Evolutionary conservation across 176 grass and related monocot genomes (phyloP).

Genomic region (Ensete glaucum): DNA sequence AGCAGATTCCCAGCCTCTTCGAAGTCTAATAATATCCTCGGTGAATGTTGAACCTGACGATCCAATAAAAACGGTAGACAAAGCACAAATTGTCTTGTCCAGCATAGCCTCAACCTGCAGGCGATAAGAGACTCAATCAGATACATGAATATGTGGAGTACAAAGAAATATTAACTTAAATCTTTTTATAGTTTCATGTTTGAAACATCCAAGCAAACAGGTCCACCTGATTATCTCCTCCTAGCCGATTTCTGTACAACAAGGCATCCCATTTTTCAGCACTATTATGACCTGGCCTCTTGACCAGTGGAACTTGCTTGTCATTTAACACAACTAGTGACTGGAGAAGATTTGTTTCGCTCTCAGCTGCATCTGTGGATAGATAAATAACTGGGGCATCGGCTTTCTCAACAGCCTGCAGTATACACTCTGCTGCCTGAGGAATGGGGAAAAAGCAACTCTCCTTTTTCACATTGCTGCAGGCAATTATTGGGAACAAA

Average conservation of each 20-base stretch:
- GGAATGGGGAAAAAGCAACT: slow-evolving; percentile 95
- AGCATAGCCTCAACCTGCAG: slow-evolving; percentile 87
- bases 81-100: slow-evolving; percentile 81
- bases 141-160: too few relatives aligned
- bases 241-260: slow-evolving; percentile 67
- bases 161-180: too few relatives aligned
- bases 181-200: neutral
- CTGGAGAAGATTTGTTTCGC: slow-evolving; percentile 65
- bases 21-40: slow-evolving; percentile 71
- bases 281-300: slow-evolving; percentile 61
- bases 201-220: neutral
- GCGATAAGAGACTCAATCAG: neutral
- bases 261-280: slow-evolving; percentile 90
- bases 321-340: slow-evolving; percentile 57
- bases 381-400: slow-evolving; percentile 75
- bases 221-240: slow-evolving; percentile 58
- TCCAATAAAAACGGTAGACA: slow-evolving; percentile 80
- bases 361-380: slow-evolving; percentile 79
- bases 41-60: slow-evolving; percentile 86
- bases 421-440: slow-evolving; percentile 82
- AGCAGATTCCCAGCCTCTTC: slow-evolving; percentile 61
- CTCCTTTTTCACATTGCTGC: slow-evolving; percentile 82
- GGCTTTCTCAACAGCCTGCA: slow-evolving; percentile 47
- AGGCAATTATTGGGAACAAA: slow-evolving; percentile 12
- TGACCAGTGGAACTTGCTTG: slow-evolving; percentile 69